These are phyloP conservation scores for Phytophthora parvispora DNA, from an alignment of 352 stramenopile genomes.

Conservation along the genomic window DNA sequence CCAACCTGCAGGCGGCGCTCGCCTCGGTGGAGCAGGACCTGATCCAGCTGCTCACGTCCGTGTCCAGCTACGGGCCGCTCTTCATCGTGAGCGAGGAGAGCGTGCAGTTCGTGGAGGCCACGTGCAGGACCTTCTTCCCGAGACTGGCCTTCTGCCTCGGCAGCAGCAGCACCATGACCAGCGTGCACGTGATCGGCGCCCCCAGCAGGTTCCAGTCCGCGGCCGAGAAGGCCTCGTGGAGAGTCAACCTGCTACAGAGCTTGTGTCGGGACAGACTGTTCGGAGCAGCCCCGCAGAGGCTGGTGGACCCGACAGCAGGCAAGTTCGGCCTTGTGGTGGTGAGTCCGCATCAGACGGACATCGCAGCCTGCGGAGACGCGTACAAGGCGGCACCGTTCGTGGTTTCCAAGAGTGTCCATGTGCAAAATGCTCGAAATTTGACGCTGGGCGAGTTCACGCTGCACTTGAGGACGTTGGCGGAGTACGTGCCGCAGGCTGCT, in stretches of 20 bases:
- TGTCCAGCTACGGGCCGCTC: slow-evolving; percentile 59
- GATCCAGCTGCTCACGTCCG: slow-evolving; percentile 58
- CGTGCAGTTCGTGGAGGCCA: slow-evolving; percentile 66
- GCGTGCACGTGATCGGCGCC: slow-evolving; percentile 69
- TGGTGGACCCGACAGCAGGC: slow-evolving; percentile 45
- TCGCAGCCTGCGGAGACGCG: slow-evolving; percentile 57
- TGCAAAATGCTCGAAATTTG: slow-evolving; percentile 59
- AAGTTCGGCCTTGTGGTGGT: slow-evolving; percentile 72
- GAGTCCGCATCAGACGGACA: slow-evolving; percentile 67
- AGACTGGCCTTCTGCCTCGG: slow-evolving; percentile 68
- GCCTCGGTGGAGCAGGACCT: slow-evolving; percentile 68
- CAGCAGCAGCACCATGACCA: slow-evolving; percentile 57
- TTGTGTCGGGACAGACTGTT: slow-evolving; percentile 71
- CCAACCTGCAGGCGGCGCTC: slow-evolving; percentile 59
- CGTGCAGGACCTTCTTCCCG: slow-evolving; percentile 73
- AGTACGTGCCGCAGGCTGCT: slow-evolving; percentile 64
- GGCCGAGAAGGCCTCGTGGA: slow-evolving; percentile 62
- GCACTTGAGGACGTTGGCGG: slow-evolving; percentile 60
- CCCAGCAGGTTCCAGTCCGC: slow-evolving; percentile 63
- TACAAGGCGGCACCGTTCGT: slow-evolving; percentile 68
- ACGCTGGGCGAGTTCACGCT: slow-evolving; percentile 64
- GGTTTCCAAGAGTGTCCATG: slow-evolving; percentile 67
- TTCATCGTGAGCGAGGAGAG: slow-evolving; percentile 79
- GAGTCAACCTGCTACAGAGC: slow-evolving; percentile 61
- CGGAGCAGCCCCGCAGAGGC: slow-evolving; percentile 48